phyloP scores from a whole-genome alignment of 1,139 yeast species.

The Saccharomyces hybrid region DNA sequence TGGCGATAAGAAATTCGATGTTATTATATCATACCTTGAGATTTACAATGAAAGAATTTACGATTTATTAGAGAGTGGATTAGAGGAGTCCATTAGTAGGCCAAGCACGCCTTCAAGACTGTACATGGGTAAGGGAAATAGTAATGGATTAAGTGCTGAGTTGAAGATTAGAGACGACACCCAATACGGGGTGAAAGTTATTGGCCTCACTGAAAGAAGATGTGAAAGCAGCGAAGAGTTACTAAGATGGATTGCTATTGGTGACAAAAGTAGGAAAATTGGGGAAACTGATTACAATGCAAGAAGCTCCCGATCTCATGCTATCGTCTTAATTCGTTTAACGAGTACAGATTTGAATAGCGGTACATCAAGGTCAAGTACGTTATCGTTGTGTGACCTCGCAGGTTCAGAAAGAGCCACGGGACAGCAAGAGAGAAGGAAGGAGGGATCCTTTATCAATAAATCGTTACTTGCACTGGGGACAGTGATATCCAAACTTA shows the following conservation, averaged over 20 bases:
- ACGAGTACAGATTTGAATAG: conserved; percentile 38
- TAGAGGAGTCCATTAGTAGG: conserved; percentile 13
- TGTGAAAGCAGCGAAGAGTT: conserved; percentile 56
- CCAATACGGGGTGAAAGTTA: conserved; percentile 61
- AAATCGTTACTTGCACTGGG: conserved; percentile 83
- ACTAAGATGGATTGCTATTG: conserved; percentile 51
- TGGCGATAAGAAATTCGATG: conserved; percentile 34
- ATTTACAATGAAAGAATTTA: conserved; percentile 82
- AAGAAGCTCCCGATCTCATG: conserved; percentile 86
- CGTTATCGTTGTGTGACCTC: conserved; percentile 82
- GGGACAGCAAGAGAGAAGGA: conserved; percentile 66
- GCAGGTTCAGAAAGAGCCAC: conserved; percentile 96
- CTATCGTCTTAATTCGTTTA: conserved; percentile 69
- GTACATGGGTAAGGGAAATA: conserved; percentile 5
- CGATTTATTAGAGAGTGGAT: conserved; percentile 47
- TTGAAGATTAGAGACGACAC: conserved; percentile 72
- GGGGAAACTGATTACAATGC: conserved; percentile 82
- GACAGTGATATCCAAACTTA: conserved; percentile 76
- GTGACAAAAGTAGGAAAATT: conserved; percentile 70
- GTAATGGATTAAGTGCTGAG: conserved; percentile 33
- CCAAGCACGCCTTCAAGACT: conserved; percentile 9
- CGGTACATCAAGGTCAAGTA: conserved; percentile 45
- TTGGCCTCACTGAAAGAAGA: conserved; percentile 61
- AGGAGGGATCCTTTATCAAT: conserved; percentile 89
- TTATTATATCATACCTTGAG: conserved; percentile 70